A percentile compares a stretch with the other conserved stretches of the same genome.
These are phyloP conservation scores for Clavulina sp. DNA, from an alignment of 768 basidiomycete species.

Conservation along the genomic window DNA sequence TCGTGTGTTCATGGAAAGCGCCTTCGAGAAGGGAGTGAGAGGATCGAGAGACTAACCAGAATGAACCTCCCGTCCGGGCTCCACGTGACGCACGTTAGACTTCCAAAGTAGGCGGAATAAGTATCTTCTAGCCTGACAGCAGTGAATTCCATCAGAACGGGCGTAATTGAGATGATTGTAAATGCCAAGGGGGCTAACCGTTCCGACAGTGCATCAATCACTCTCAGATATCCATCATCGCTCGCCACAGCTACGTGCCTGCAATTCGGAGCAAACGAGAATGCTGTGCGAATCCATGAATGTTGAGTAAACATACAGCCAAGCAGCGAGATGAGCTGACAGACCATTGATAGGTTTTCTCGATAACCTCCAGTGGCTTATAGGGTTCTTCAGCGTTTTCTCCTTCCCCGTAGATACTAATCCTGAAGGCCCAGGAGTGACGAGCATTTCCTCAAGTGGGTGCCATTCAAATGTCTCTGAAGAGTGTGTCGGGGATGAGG, in stretches of 20 bases:
- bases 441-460: constrained; percentile 53
- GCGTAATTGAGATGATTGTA: too few species aligned
- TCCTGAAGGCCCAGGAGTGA: constrained; percentile 35
- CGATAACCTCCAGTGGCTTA: constrained; percentile 78
- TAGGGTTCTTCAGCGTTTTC: constrained; percentile 63
- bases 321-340: constrained; percentile 12
- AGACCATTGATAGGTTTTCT: constrained; percentile 53
- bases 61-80: constrained; percentile 92
- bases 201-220: constrained; percentile 77
- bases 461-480: too few species aligned
- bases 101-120: constrained; percentile 89
- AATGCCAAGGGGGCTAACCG: constrained; percentile 32
- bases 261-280: constrained; percentile 87
- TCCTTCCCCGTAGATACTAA: constrained; percentile 41
- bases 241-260: constrained; percentile 78
- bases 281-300: constrained; percentile 32
- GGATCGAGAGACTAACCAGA: constrained; percentile 30
- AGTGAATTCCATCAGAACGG: too few species aligned
- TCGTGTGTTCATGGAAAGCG: neutral
- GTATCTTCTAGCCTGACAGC: constrained; percentile 66
- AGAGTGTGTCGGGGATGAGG: constrained; percentile 7
- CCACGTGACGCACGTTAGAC: constrained; percentile 81
- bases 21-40: too few species aligned
- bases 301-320: neutral
- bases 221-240: constrained; percentile 80